Percentiles rank a stretch among this genome's conserved stretches.
Evolutionary conservation across 768 basidiomycete genomes (phyloP).

Genomic region (Coprinellus micaceus): DNA sequence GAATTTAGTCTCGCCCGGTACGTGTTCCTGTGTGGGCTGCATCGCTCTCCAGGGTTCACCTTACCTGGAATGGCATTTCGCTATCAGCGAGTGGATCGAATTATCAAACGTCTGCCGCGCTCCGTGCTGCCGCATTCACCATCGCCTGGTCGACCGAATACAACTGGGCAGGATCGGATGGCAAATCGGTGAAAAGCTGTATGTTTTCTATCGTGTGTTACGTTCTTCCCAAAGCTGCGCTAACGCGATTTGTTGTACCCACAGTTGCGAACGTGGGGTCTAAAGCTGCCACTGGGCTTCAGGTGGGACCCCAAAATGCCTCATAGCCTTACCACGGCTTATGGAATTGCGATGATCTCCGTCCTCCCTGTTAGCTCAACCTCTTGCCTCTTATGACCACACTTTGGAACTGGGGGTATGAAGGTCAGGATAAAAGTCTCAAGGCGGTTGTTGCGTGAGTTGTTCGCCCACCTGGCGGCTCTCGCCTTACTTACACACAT

Average conservation of each 20-base stretch:
- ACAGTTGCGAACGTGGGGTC: constrained; percentile 2
- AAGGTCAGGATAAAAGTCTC: not conserved
- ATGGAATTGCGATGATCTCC: not conserved
- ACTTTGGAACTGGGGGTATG: constrained; percentile 6
- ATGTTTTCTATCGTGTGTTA: not conserved
- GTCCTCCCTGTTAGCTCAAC: not conserved
- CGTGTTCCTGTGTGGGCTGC: not conserved
- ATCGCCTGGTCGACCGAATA: constrained; percentile 6
- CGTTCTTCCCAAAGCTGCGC: not conserved
- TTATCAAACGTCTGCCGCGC: not conserved
- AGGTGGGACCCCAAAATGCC: not conserved
- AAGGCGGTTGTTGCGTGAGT: constrained; percentile 5
- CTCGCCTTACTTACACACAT: not conserved
- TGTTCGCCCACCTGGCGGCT: not conserved
- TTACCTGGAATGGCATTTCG: not conserved
- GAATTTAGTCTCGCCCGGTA: not conserved
- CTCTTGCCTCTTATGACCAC: not conserved
- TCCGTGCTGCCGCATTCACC: not conserved
- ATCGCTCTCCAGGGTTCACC: not conserved
- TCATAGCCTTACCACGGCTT: not conserved
- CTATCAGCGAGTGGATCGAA: not conserved
- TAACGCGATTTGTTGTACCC: not conserved
- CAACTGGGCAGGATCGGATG: not conserved
- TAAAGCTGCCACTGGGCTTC: not conserved
- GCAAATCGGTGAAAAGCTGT: constrained; percentile 5